Evolutionary conservation across 108 stramenopile species (phyloP).

Genomic region (Skeletonema tropicum): DNA sequence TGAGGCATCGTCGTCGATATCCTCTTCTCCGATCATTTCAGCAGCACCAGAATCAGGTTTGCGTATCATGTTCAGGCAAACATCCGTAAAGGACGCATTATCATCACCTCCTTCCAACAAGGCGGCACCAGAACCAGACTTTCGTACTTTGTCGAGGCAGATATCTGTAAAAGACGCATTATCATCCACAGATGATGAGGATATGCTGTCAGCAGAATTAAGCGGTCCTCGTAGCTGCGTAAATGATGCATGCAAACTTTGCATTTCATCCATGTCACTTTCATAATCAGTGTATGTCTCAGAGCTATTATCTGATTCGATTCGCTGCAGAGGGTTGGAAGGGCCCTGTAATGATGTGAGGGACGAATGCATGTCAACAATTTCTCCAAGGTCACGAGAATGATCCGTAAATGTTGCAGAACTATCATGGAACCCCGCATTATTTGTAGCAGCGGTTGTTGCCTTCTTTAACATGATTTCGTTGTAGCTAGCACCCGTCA

Average conservation of each 20-base stretch:
- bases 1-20: background rate
- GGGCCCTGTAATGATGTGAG: background rate
- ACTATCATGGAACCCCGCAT: background rate
- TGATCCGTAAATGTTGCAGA: conserved; percentile 3
- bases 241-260: conserved; percentile 1
- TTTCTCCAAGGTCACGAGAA: background rate
- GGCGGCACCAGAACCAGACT: background rate
- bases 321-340: background rate
- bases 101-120: background rate
- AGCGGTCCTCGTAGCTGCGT: background rate
- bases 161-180: conserved; percentile 3
- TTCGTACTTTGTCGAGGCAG: background rate
- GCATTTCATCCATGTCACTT: background rate
- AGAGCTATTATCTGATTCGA: conserved; percentile 4
- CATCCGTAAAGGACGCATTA: conserved; percentile 2
- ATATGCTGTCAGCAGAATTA: background rate
- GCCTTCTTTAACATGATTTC: background rate
- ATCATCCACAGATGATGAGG: background rate
- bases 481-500: background rate
- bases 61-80: background rate
- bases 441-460: background rate
- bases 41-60: conserved; percentile 3
- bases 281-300: conserved; percentile 2
- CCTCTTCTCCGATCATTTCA: background rate
- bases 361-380: background rate